Evolutionary conservation across 352 stramenopile species (phyloP).

Genomic region (Phytophthora melonis): DNA sequence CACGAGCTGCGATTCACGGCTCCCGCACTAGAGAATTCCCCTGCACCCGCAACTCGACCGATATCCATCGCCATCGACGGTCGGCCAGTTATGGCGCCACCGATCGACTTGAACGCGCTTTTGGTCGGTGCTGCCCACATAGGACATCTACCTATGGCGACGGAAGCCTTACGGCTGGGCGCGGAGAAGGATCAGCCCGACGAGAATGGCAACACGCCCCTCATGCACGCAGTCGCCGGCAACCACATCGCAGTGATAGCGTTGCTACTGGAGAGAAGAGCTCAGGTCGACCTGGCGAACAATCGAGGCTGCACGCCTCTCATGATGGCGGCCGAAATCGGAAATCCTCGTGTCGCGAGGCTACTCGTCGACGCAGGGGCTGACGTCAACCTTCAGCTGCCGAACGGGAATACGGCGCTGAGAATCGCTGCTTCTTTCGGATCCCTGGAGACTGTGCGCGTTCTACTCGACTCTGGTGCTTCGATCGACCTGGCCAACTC

Average conservation of each 20-base stretch:
- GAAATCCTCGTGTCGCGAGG: background rate
- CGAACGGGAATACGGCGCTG: slow-evolving; percentile 9
- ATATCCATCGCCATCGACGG: background rate
- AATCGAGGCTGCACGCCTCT: background rate
- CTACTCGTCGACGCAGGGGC: background rate
- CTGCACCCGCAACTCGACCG: background rate
- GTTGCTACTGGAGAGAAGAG: background rate
- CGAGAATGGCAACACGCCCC: background rate
- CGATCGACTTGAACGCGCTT: slow-evolving; percentile 4
- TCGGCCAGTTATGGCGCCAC: background rate
- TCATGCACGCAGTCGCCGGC: background rate
- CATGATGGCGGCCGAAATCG: background rate
- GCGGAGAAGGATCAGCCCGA: background rate
- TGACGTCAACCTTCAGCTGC: background rate
- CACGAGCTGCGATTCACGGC: background rate
- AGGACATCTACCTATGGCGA: background rate
- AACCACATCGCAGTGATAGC: background rate
- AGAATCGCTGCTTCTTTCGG: slow-evolving; percentile 7
- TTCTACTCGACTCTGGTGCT: slow-evolving; percentile 2
- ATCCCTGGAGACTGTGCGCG: background rate
- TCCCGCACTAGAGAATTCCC: background rate
- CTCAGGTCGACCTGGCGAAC: background rate
- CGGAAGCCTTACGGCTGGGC: background rate
- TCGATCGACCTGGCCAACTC: slow-evolving; percentile 6
- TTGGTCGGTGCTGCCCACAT: background rate